Evolutionary conservation across 139 green algal species (phyloP), one percentile per base, ranked within the genome.

Genomic region (Nannochloris sp.): DNA sequence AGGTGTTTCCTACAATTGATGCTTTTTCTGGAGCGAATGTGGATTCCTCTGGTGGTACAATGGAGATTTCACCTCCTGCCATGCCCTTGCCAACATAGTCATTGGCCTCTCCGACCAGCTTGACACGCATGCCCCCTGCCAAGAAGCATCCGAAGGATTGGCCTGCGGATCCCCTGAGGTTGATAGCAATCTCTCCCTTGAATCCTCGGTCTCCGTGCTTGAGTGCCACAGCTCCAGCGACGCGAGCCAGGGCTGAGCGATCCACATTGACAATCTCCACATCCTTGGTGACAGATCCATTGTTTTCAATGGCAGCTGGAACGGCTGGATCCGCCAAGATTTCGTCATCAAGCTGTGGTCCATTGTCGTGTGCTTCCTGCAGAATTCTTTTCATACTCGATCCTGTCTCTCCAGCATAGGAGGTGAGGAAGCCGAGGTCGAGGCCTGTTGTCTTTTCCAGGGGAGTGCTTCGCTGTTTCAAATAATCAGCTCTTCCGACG

Each of bases 81-180:
- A 99, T 99, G 74, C 91, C 85, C 86, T 99, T 99, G 77, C 93
- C 82, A 12, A 99, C 93, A 66, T 98, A 98, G 80, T 99, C 93
- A 73, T 99, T 99, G 63, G 89, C 91, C 88, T 99, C 93, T 14
- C 93, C 93, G 10, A 84, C 75, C 48, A 98, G 82, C 30, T 78
- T 77, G 26, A 92, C 79, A n/a, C 84, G 71, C 71, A 95, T 79
- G 68, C 87, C 88, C 4, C 43, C 61, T 33, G 84, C 79, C 37
- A 94, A 45, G 74, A 96, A 96, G 65, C 81, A 89, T 33, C 71
- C 88, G 64, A 96, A 96, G 16, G 86, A 94, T 79, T 96, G 90
- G 5, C 89, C 89, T 11, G 78, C 87, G 11, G 79, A 84, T 56
- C 87, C 89, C 2, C 65, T 73, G 16, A 98, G 81, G 30, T 79